Conservation (phyloP, 2,329 filamentous ascomycete species). For the Pseudogymnoascus sp. region DNA sequence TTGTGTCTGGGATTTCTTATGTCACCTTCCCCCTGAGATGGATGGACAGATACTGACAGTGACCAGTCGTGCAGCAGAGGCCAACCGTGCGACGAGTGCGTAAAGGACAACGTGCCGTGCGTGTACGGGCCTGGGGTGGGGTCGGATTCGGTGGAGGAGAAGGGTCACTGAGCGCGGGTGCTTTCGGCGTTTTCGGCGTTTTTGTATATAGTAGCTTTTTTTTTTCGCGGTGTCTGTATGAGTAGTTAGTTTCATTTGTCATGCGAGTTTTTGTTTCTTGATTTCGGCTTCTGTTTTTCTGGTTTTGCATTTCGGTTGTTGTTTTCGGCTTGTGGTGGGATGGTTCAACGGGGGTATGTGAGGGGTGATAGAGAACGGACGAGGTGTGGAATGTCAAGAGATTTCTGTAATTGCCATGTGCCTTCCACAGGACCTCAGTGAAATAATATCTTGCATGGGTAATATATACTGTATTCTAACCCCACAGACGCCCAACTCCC, state of each 20-base stretch:
- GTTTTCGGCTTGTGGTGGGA: neutral
- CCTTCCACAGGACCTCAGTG: neutral
- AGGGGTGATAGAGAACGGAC: neutral
- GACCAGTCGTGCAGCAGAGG: neutral
- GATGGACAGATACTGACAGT: neutral
- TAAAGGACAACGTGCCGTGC: neutral
- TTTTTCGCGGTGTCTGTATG: neutral
- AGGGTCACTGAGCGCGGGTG: neutral
- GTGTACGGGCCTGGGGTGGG: neutral
- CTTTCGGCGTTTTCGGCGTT: neutral
- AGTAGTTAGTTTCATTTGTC: neutral
- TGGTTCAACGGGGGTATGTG: neutral
- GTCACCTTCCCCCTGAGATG: neutral
- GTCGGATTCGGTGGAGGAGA: neutral
- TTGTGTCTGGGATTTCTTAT: neutral
- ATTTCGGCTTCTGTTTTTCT: neutral
- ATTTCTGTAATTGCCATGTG: neutral
- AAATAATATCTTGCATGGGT: neutral
- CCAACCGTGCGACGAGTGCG: neutral
- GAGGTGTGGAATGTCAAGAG: neutral
- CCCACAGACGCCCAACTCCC: neutral
- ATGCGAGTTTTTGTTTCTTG: neutral
- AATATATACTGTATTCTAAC: slow-evolving; percentile 3
- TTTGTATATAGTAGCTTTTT: neutral
- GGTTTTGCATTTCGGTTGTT: neutral